A percentile compares a stretch with the other conserved stretches of the same genome.
These are phyloP conservation scores for Suillus americanus DNA, from an alignment of 768 basidiomycete genomes.

Conservation along the genomic window DNA sequence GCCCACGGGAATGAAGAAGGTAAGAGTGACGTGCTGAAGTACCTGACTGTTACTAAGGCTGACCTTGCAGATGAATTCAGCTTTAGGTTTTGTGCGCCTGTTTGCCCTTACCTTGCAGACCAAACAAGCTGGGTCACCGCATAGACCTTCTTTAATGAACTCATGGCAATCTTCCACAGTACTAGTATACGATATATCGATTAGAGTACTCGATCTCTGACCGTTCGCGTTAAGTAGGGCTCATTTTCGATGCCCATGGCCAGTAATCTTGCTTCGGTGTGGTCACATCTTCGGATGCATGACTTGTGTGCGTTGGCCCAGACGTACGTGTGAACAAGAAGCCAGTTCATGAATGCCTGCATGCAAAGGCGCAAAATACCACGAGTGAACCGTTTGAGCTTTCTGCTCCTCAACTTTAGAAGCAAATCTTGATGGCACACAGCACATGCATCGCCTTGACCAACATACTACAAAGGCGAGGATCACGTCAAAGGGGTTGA, in stretches of 20 bases:
- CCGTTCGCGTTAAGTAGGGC: neutral
- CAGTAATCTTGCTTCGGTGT: neutral
- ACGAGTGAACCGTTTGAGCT: neutral
- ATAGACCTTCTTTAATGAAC: neutral
- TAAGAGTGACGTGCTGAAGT: neutral
- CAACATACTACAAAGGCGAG: conserved; percentile 1
- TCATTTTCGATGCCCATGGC: neutral
- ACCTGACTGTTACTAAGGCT: neutral
- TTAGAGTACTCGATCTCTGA: neutral
- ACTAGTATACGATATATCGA: neutral
- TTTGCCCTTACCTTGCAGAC: neutral
- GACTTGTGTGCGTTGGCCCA: neutral
- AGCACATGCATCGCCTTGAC: conserved; percentile 6
- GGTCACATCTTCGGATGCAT: conserved; percentile 4
- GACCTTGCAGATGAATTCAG: neutral
- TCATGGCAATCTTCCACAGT: neutral
- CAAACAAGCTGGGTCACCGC: neutral
- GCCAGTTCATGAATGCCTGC: neutral
- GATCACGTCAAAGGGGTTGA: conserved; percentile 7
- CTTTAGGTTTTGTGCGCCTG: neutral
- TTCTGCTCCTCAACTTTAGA: neutral
- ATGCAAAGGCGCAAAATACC: conserved; percentile 1
- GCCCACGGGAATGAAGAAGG: neutral
- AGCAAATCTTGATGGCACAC: conserved; percentile 2
- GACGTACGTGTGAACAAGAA: conserved; percentile 3